These are phyloP conservation scores for Pelargonium citronellum DNA, from an alignment of 441 rosid species.

Conservation along the genomic window DNA sequence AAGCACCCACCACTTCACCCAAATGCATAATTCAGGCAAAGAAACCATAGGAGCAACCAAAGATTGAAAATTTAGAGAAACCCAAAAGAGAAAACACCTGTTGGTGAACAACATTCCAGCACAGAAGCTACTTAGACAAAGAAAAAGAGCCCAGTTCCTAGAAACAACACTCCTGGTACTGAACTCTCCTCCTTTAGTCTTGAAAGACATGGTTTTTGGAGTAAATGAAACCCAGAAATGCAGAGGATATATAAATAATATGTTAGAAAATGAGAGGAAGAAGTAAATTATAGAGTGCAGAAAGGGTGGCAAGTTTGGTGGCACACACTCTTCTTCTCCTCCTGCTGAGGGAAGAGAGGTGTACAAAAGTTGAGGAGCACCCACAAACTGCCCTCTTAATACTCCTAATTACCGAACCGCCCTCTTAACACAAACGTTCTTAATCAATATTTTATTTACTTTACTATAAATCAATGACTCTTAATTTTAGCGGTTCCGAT, in stretches of 20 bases:
- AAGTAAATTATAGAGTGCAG: neutral
- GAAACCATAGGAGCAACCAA: neutral
- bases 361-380: conserved; percentile 11
- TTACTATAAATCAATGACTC: neutral
- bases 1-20: neutral
- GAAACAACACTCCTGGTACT: conserved; percentile 11
- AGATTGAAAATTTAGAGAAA: neutral
- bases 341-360: conserved; percentile 21
- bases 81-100: neutral
- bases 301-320: neutral
- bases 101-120: conserved; percentile 10
- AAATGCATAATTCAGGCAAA: neutral
- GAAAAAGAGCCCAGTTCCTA: neutral
- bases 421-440: conserved; percentile 8
- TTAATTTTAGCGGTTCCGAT: neutral
- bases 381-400: conserved; percentile 25
- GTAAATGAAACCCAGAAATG: conserved; percentile 9
- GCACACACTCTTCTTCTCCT: conserved; percentile 15
- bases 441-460: neutral
- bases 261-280: neutral
- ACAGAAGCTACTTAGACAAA: conserved; percentile 2
- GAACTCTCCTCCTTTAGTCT: conserved; percentile 47
- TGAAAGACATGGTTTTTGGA: conserved; percentile 36
- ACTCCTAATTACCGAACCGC: conserved; percentile 21
- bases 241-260: neutral